Conservation (phyloP, 1,284 basidiomycete genomes). For the Polyporus tsugae region DNA sequence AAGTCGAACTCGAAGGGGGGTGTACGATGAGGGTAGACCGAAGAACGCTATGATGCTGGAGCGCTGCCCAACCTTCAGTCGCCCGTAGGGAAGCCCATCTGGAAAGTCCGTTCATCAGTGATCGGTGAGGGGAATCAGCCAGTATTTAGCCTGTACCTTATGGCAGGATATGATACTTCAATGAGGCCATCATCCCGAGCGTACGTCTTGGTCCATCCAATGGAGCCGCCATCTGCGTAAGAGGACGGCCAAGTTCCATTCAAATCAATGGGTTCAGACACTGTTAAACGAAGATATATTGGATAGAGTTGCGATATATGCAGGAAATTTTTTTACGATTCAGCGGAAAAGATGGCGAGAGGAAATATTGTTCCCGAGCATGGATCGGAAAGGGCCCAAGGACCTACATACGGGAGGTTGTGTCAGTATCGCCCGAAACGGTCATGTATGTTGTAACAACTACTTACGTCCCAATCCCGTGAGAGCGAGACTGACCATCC, state of each 20-base stretch:
- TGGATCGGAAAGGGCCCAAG: conserved; percentile 85
- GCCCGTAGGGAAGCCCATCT: conserved; percentile 74
- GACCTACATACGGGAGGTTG: conserved; percentile 48
- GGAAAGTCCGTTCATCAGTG: neutral
- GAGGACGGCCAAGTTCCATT: conserved; percentile 65
- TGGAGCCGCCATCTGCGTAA: conserved; percentile 65
- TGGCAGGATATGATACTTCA: conserved; percentile 65
- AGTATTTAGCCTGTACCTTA: conserved; percentile 50
- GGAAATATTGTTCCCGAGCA: conserved; percentile 80
- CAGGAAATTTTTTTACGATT: conserved; percentile 52
- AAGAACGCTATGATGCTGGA: conserved; percentile 80
- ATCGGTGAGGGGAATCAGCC: neutral
- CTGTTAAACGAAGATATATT: conserved; percentile 37
- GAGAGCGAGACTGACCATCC: conserved; percentile 42
- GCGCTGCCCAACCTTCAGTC: conserved; percentile 83
- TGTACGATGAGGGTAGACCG: conserved; percentile 64
- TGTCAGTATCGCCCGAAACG: neutral
- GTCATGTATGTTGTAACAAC: neutral
- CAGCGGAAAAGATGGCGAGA: conserved; percentile 78
- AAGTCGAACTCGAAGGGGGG: conserved; percentile 47
- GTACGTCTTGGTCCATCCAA: conserved; percentile 60
- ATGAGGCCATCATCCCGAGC: conserved; percentile 55
- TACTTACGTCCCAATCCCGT: conserved; percentile 45
- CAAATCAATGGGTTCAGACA: conserved; percentile 55
- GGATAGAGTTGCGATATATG: neutral